Evolutionary conservation across 2,329 filamentous ascomycete genomes (phyloP).

Genomic region (Dactylellina leptospora): DNA sequence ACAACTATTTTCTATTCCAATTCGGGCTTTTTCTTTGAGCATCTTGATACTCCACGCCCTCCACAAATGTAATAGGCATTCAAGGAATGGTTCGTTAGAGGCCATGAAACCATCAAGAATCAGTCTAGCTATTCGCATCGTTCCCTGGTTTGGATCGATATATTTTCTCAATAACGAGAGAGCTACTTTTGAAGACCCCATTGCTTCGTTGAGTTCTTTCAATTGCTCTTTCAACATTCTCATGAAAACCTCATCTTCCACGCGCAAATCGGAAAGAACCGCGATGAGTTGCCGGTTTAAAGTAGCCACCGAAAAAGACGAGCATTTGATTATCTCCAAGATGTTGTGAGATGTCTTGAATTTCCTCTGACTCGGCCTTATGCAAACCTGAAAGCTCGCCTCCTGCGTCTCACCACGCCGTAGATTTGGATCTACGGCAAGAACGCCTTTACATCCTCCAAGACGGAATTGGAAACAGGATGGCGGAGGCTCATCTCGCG

Average conservation of each 20-base stretch:
- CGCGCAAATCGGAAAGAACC: conserved; percentile 80
- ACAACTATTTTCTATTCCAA: conserved; percentile 81
- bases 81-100: conserved; percentile 78
- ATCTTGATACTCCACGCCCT: conserved; percentile 86
- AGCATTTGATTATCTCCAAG: conserved; percentile 85
- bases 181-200: conserved; percentile 72
- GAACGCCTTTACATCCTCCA: conserved; percentile 89
- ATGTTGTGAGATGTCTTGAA: conserved; percentile 76
- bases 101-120: conserved; percentile 81
- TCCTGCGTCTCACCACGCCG: conserved; percentile 59
- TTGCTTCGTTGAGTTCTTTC: conserved; percentile 72
- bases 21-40: conserved; percentile 90
- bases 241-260: conserved; percentile 73
- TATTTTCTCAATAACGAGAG: conserved; percentile 74
- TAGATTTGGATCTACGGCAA: conserved; percentile 77
- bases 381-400: conserved; percentile 70
- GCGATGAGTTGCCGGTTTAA: conserved; percentile 90
- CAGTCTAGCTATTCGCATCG: conserved; percentile 77
- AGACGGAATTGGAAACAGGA: conserved; percentile 92
- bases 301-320: conserved; percentile 77
- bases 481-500: conserved; percentile 68
- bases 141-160: conserved; percentile 85
- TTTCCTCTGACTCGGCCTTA: conserved; percentile 87
- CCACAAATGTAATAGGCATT: conserved; percentile 83
- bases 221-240: conserved; percentile 75